Evolutionary conservation across 1,139 yeast genomes (phyloP), one percentile per base, ranked within the genome.

Genomic region (Yamadazyma triangularis): DNA sequence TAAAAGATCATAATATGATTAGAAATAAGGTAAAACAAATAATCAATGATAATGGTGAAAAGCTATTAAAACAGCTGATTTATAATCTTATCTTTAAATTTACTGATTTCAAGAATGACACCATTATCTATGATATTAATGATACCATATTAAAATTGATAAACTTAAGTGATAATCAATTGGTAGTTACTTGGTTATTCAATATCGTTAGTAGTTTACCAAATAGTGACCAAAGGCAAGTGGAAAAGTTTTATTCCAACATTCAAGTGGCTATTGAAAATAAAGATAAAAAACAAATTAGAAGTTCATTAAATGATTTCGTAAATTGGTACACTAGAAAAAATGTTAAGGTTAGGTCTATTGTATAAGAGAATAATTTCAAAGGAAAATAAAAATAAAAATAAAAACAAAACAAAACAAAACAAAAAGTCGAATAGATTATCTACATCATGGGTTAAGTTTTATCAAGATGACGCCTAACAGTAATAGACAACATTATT

Each of bases 301-400:
- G 95, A 47, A 62, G 77, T 4, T 71, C 83, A 30, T 60, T 88
- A 32, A 73, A 77, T 47, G 93, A 82, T 50, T 89, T 88, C 50
- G 77, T 86, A 24, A 74, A 72, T 33, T 84, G 95, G 86, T 89
- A 87, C 55, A 67, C 83, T 15, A 71, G 96, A 45, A 81, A 88
- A 53, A 83, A 86, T 47, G 70, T 82, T 23, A 68, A 70, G 7
- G 75, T 83, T 19, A 64, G 84, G 50, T 46, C 34, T 4, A 29
- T 19, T 13, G 23, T 22, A 4, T 34, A 18, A 21, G n/a, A n/a
- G n/a, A n/a, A n/a, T n/a, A n/a, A n/a, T n/a, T n/a, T n/a, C n/a
- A n/a, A n/a, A n/a, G n/a, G n/a, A n/a, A n/a, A n/a, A n/a, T n/a
- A n/a, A n/a, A n/a, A n/a, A n/a, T n/a, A n/a, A n/a, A n/a, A n/a